Base-by-base conservation (phyloP, 805 yeast genomes). In the Kockiozyma suomiensis region DNA sequence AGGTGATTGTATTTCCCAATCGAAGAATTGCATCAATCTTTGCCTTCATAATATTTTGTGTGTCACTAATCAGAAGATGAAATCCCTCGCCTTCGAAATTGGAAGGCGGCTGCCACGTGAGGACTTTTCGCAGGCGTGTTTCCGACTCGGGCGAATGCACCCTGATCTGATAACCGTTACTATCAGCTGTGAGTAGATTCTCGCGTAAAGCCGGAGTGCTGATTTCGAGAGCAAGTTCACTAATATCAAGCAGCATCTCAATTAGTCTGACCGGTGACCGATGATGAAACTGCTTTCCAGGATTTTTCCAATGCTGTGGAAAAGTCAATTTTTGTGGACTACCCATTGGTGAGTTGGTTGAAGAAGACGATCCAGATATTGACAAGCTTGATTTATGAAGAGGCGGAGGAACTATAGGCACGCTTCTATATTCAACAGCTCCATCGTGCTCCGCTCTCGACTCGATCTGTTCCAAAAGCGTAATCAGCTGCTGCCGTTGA, bases 21-120 rank as follows among this genome's bases (percentile, higher is more conserved):
- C 97, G 77, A 17, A 83, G 76, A 19, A 90, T 79, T 0, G 88
- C 80, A 54, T 86, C 90, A 1, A 89, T 79, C 72, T 92, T 92
- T 17, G 81, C 82, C 51, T 78, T 78, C 0, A 86, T 84, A 25
- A 87, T 68, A 0, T 70, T 70, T 61, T 84, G 82, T 0, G 96
- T 88, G 68, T 91, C 96, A 17, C 79, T 82, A 1, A 86, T 81
- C 25, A 91, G 74, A 13, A 81, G 70, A 48, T 78, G 76, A 10
- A 90, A 81, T 0, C 90, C 91, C 1, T 84, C 82, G 67, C 88
- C 90, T 17, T 84, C 80, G 25, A 70, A 58, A 0, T 87, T 73
- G 56, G 81, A 79, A 4, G 88, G 84, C 1, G 74, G 70, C 46
- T 72, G 49, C 74, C 74, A 73, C n/a, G 66, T 67, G 50, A 68